These are phyloP conservation scores for Wickerhamomyces hampshirensis DNA, from an alignment of 805 yeast genomes.

Conservation along the genomic window DNA sequence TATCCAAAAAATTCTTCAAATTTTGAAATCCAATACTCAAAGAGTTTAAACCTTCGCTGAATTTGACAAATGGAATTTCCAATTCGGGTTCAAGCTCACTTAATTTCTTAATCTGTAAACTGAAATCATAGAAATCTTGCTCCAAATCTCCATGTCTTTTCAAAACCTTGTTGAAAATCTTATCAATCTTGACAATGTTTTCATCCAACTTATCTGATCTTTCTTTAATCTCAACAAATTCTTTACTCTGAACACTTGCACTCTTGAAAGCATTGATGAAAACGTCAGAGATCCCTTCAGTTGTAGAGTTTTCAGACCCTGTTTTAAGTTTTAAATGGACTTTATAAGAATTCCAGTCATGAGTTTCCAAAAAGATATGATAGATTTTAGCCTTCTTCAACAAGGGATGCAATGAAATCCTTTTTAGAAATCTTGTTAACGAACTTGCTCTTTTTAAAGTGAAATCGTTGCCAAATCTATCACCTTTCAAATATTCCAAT, in stretches of 20 bases:
- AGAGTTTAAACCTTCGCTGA: conserved; percentile 43
- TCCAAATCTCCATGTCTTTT: conserved; percentile 70
- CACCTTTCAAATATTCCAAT: conserved; percentile 90
- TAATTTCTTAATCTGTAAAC: conserved; percentile 63
- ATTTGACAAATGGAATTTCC: conserved; percentile 32
- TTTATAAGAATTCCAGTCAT: conserved; percentile 69
- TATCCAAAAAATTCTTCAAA: conserved; percentile 56
- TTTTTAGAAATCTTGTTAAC: conserved; percentile 65
- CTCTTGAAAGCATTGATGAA: conserved; percentile 92
- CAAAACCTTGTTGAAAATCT: conserved; percentile 66
- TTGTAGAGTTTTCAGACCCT: conserved; percentile 15
- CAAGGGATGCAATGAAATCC: conserved; percentile 70
- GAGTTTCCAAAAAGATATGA: conserved; percentile 65
- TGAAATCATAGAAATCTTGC: conserved; percentile 67
- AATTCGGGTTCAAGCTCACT: conserved; percentile 49
- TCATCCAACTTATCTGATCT: conserved; percentile 81
- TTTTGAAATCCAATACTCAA: conserved; percentile 37
- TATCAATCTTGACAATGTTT: conserved; percentile 73
- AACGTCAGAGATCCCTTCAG: conserved; percentile 82
- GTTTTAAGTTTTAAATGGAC: conserved; percentile 41
- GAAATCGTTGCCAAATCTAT: conserved; percentile 80
- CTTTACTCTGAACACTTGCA: conserved; percentile 61
- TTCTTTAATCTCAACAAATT: conserved; percentile 78
- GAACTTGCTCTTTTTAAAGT: conserved; percentile 80
- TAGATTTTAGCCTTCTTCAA: conserved; percentile 66